Evolutionary conservation across 2,329 filamentous ascomycete genomes (phyloP), one percentile per base, ranked within the genome.

Genomic region (Exophiala dermatitidis): DNA sequence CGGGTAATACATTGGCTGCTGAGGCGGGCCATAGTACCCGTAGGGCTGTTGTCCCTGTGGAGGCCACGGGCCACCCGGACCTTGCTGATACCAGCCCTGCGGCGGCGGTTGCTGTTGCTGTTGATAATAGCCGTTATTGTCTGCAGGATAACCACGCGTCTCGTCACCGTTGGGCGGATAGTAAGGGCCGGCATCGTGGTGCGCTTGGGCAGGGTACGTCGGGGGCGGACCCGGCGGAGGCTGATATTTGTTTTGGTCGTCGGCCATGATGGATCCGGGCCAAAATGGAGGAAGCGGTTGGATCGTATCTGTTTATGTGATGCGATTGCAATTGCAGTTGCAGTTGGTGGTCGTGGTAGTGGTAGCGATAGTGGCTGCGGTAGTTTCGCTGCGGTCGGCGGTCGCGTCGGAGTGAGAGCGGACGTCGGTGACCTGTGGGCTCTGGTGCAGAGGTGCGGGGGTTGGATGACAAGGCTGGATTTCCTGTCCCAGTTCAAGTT

Each of bases 1-100:
- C n/a, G 62, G 59, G 26, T 62, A 66, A 51, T 64, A 64, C 63
- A 66, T 66, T 10, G 62, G 61, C 32, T 54, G 52, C 50, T 60
- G 58, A 12, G 56, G 57, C 26, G 53, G 60, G 8, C 57, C 58
- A 46, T 55, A 56, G 50, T 53, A 54, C 37, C 55, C 58, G 12
- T 56, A 59, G 5, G 55, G 52, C 43, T 19, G 44, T 50, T 51
- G 56, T 26, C 50, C 52, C 12, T 54, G 55, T 30, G 31, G 44
- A 33, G 42, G 48, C 34, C 49, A 52, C 8, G 49, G 49, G 26
- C 54, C 54, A 9, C 48, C 48, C 7, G 54, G 46, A 31, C 48
- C 46, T 37, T 41, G 41, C 42, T 52, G 56, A 37, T 56, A 51
- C 56, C 56, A 58, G 40, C 57, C 54, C 28, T 54, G 56, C 5